Conservation (phyloP, 2,329 filamentous ascomycete genomes). For the Fusarium sp. region DNA sequence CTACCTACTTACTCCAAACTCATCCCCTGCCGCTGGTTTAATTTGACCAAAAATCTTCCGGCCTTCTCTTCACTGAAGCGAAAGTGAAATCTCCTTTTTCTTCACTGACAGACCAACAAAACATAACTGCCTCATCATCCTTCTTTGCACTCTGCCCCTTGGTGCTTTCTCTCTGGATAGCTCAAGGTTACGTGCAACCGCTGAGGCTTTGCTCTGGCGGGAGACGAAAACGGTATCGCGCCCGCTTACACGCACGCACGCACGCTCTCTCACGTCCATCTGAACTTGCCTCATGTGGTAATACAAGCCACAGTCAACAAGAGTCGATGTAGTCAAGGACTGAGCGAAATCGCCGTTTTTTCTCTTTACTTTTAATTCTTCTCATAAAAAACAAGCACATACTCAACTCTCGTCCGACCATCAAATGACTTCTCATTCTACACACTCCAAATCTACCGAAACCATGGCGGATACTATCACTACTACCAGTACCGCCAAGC, state of each 20-base stretch:
- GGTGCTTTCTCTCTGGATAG: not conserved
- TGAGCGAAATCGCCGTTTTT: conserved; percentile 10
- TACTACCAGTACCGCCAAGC: conserved; percentile 38
- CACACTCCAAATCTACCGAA: conserved; percentile 37
- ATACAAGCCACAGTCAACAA: not conserved
- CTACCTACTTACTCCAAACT: not conserved
- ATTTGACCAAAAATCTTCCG: conserved; percentile 34
- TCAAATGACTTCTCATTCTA: conserved; percentile 13
- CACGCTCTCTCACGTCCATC: conserved; percentile 17
- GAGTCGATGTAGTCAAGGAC: conserved; percentile 34
- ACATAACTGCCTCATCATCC: not conserved
- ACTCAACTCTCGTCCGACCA: not conserved
- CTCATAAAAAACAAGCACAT: not conserved
- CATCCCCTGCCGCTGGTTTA: conserved; percentile 30
- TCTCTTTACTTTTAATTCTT: not conserved
- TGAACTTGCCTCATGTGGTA: conserved; percentile 40
- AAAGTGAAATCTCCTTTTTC: conserved; percentile 31
- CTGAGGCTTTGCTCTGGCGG: conserved; percentile 31
- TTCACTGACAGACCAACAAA: conserved; percentile 15
- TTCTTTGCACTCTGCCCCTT: not conserved
- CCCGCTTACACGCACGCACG: conserved; percentile 34
- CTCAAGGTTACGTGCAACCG: conserved; percentile 17
- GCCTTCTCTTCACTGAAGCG: conserved; percentile 21
- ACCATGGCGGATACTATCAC: conserved; percentile 44
- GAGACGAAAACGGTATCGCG: conserved; percentile 40